A percentile compares a stretch with the other conserved stretches of the same genome.
Evolutionary conservation across 352 stramenopile genomes (phyloP).

Genomic region (Pythium phragmiticola): DNA sequence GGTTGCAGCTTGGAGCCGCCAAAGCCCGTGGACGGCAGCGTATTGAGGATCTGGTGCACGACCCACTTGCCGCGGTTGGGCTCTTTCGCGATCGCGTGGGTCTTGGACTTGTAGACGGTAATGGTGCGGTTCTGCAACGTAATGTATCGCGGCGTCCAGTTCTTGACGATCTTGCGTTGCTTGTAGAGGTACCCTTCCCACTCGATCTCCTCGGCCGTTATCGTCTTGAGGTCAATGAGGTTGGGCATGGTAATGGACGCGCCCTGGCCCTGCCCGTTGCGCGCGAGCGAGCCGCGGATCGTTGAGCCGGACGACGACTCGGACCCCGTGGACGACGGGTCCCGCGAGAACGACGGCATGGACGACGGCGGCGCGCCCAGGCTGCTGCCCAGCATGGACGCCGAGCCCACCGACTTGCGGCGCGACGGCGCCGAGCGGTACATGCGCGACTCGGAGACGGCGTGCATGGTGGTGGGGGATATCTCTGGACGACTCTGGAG

Average conservation of each 20-base stretch:
- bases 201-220: constrained; percentile 81
- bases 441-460: constrained; percentile 23
- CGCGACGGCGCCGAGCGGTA: constrained; percentile 22
- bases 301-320: constrained; percentile 9
- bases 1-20: constrained; percentile 77
- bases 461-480: constrained; percentile 20
- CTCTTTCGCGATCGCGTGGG: constrained; percentile 79
- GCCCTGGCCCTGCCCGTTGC: constrained; percentile 13
- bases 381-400: constrained; percentile 16
- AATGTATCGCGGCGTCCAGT: constrained; percentile 86
- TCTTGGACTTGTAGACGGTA: constrained; percentile 87
- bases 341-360: constrained; percentile 13
- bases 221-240: constrained; percentile 86
- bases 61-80: constrained; percentile 78
- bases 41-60: constrained; percentile 79
- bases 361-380: constrained; percentile 18
- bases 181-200: constrained; percentile 91
- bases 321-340: constrained; percentile 15
- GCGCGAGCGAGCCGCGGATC: constrained; percentile 20
- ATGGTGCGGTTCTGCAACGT: constrained; percentile 81
- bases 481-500: constrained; percentile 5
- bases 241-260: constrained; percentile 55
- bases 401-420: constrained; percentile 29
- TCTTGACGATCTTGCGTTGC: constrained; percentile 89
- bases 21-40: constrained; percentile 75